Evolutionary conservation across 2,329 filamentous ascomycete genomes (phyloP).

Genomic region (Calonectria hongkongensis): DNA sequence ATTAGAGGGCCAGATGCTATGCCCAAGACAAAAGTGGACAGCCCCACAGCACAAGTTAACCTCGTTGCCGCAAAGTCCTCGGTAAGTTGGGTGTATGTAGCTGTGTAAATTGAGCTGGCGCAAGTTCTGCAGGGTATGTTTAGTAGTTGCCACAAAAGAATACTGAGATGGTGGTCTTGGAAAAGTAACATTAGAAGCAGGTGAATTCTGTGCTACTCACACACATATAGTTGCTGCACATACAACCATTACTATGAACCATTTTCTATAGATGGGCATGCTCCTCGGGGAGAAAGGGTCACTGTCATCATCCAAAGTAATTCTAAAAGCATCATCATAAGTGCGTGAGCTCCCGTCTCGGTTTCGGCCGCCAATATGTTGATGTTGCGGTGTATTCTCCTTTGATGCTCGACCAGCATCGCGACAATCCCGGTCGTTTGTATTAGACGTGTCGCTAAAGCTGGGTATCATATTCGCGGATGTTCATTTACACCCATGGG

Average conservation of each 20-base stretch:
- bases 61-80: conserved; percentile 42
- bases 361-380: too few species aligned
- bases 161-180: too few species aligned
- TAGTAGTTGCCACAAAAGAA: background rate
- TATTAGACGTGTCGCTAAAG: too few species aligned
- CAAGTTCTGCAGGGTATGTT: conserved; percentile 75
- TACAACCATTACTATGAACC: conserved; percentile 9
- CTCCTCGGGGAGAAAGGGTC: conserved; percentile 1
- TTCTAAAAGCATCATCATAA: background rate
- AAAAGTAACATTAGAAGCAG: background rate
- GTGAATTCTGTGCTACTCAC: background rate
- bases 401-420: background rate
- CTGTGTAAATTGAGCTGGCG: conserved; percentile 83
- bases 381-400: too few species aligned
- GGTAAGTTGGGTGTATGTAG: conserved; percentile 47
- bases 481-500: too few species aligned
- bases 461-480: too few species aligned
- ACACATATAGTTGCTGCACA: conserved; percentile 24
- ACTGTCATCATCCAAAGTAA: background rate
- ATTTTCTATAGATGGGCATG: conserved; percentile 6
- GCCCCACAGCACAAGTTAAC: conserved; percentile 38
- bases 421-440: too few species aligned
- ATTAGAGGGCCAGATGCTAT: conserved; percentile 75
- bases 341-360: too few species aligned
- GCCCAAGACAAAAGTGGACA: conserved; percentile 64